Percentiles rank a stretch among this genome's conserved stretches.
Evolutionary conservation across 306 rosid genomes (phyloP).

Genomic region (Vicia sativa): DNA sequence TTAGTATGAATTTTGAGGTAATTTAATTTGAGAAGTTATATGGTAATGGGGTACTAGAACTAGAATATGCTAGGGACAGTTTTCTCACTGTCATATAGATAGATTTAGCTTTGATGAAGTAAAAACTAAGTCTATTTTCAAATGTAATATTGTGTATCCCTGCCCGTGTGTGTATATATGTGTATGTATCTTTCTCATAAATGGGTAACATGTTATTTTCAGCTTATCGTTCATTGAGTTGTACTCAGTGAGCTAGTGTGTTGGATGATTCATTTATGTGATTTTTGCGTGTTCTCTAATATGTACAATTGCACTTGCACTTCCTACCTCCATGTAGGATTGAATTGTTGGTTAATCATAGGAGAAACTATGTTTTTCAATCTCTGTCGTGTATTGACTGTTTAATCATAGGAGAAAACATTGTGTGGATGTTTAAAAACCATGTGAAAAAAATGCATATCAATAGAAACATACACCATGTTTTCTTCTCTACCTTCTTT

Average conservation of each 20-base stretch:
- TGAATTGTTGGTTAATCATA: background rate
- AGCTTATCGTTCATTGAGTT: background rate
- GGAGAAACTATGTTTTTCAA: constrained; percentile 1
- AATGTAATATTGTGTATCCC: constrained; percentile 34
- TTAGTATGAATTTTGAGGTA: constrained; percentile 46
- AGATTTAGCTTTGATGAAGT: constrained; percentile 32
- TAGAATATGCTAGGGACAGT: constrained; percentile 41
- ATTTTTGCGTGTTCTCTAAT: constrained; percentile 5
- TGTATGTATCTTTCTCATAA: constrained; percentile 37
- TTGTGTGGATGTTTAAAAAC: background rate
- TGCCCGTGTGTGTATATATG: background rate
- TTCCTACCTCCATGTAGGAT: background rate
- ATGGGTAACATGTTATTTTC: constrained; percentile 34
- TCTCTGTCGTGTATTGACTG: constrained; percentile 9
- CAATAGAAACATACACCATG: constrained; percentile 12
- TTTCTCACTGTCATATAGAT: constrained; percentile 32
- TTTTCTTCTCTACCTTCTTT: constrained; percentile 13
- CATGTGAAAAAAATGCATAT: constrained; percentile 50
- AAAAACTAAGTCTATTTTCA: constrained; percentile 28
- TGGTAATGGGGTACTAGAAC: constrained; percentile 33
- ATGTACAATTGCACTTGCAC: constrained; percentile 3
- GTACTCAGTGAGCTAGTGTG: background rate
- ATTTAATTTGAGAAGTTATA: constrained; percentile 41
- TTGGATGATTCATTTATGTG: constrained; percentile 1
- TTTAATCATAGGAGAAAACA: constrained; percentile 15